Evolutionary conservation across 1,139 yeast species (phyloP), one percentile per base, ranked within the genome.

Genomic region (Geotrichum australiense): DNA sequence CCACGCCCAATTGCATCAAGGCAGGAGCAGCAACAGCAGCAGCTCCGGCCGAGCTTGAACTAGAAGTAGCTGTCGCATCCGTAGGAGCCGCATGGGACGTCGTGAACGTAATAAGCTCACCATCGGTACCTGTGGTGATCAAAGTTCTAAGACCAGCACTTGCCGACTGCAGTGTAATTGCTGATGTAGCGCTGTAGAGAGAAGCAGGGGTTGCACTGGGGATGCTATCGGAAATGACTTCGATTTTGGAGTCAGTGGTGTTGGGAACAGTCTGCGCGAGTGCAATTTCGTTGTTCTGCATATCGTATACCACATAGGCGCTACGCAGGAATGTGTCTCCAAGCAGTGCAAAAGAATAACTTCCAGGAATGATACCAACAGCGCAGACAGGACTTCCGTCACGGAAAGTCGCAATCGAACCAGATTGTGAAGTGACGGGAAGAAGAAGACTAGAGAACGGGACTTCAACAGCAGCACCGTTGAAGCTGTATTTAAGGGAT

Each of bases 271-370:
- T 80, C 52, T 74, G 84, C 1, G 93, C 96, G 41, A 87, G 47
- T 0, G 80, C 78, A 22, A 86, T 67, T 54, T 78, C 76, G 42
- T 66, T 62, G 49, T 73, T 74, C 24, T 81, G 87, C 49, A 85
- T 64, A 60, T 87, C 93, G 53, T 75, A 85, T 24, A 86, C 94
- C 37, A 78, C 74, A 58, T 87, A 87, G 4, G 84, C 87, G 38
- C 76, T 70, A 43, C 86, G 71, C 53, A 87, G 63, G 61, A 87
- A 79, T 19, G 81, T 74, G 59, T 85, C 95, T 23, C 96, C 96
- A 11, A 86, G 61, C 45, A 62, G 57, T 41, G 50, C 47, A 43
- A 56, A 50, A 15, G 54, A 31, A 35, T 48, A 47, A 5, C 35
- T 37, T 22, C 53, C 53, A 5, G 62, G 55, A 14, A 59, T 50